Base-by-base conservation (phyloP, 768 basidiomycete genomes). In the Boletus coccyginus region DNA sequence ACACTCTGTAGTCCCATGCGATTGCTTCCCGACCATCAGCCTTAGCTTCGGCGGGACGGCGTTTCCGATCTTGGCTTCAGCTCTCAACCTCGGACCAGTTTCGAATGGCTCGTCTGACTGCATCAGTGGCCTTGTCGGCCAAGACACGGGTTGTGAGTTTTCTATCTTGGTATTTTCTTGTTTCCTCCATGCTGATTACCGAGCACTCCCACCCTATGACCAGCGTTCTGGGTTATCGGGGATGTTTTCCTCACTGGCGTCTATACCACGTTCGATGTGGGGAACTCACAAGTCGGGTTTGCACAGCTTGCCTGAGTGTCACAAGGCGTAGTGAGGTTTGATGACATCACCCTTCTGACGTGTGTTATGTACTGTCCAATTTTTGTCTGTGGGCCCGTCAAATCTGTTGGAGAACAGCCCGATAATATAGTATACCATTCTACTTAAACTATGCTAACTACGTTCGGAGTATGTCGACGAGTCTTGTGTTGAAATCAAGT, bases 201-300 rank as follows among this genome's bases (percentile, higher is more conserved):
- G 32, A 7, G 10, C 19, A 13, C 14, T 8, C 2, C 43, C 21
- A 12, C 13, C 9, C 11, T 29, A 8, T 39, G 21, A 43, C 12
- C 27, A 61, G 53, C 46, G 5, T 64, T 69, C 47, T 74, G 71
- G 72, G 55, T 72, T 36, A 21, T 72, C 10, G 71, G 73, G 3
- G 70, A 71, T 17, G 65, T 71, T 24, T 77, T 80, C 74, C 62
- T 79, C 55, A 66, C 65, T 49, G 71, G 70, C 29, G 74, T 75
- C 32, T 81, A 77, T 57, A 73, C 77, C 21, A 61, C 61, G 7
- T 78, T 78, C 59, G 73, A 78, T 55, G 56, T 73, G 31, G 70
- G 66, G 0, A 70, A 71, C 39, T 59, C 40, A 3, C 65, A 56
- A 27, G 75, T 77, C 7, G 72, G 75, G 31, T 75, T 77, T 50